Conservation (phyloP, 345 rosid genomes). For the Heritiera fomes region DNA sequence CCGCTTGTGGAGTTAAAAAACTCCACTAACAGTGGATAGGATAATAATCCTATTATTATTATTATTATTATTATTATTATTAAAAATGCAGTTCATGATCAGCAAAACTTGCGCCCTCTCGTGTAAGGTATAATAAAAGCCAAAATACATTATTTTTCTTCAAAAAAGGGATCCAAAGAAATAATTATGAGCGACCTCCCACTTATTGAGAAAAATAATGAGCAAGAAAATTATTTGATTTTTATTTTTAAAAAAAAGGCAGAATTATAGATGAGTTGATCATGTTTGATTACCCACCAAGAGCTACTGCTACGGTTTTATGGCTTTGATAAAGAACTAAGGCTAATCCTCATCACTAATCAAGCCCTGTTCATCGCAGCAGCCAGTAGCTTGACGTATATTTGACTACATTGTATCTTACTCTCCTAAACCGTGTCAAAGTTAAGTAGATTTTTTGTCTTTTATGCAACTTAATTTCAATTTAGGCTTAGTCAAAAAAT, state of each 20-base stretch:
- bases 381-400: too few species aligned
- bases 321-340: background rate
- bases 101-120: background rate
- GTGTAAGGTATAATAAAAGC: conserved; percentile 12
- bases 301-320: background rate
- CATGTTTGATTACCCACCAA: background rate
- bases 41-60: too few species aligned
- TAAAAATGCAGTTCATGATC: background rate
- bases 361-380: background rate
- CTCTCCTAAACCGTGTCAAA: too few species aligned
- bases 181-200: conserved; percentile 16
- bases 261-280: background rate
- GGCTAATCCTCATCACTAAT: background rate
- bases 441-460: too few species aligned
- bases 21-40: too few species aligned
- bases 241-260: too few species aligned
- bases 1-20: too few species aligned
- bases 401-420: too few species aligned
- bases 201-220: background rate
- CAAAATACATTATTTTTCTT: background rate
- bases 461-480: too few species aligned
- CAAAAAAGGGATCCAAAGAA: background rate
- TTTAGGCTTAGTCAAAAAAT: too few species aligned
- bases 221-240: too few species aligned
- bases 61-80: background rate